phyloP scores from a whole-genome alignment of 2,329 filamentous ascomycete species.

The Fusarium sp. region DNA sequence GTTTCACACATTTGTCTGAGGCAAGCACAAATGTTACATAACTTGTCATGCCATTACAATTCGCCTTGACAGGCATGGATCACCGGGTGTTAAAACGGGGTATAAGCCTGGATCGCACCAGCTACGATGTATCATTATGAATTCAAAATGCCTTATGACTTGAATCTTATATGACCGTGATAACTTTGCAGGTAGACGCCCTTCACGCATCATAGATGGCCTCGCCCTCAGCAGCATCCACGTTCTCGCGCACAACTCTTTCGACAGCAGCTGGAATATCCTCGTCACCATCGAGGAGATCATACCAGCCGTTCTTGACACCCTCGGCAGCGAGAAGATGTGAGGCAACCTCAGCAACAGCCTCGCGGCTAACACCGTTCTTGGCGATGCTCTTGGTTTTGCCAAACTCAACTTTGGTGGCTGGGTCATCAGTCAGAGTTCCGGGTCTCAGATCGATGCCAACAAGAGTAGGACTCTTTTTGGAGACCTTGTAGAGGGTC shows the following conservation, averaged over 20 bases:
- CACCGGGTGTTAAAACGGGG: background rate
- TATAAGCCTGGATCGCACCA: background rate
- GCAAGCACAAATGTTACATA: background rate
- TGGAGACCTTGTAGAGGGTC: conserved; percentile 58
- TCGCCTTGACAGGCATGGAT: background rate
- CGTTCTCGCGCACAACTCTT: conserved; percentile 56
- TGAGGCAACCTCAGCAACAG: conserved; percentile 67
- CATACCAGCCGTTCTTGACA: conserved; percentile 61
- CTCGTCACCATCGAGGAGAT: conserved; percentile 63
- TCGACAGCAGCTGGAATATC: conserved; percentile 57
- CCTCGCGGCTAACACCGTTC: conserved; percentile 59
- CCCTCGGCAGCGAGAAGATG: conserved; percentile 60
- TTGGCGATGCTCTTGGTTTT: conserved; percentile 48
- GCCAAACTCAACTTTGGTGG: conserved; percentile 57
- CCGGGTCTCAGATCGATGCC: conserved; percentile 64
- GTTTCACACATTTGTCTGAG: background rate
- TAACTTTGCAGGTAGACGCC: too few species aligned
- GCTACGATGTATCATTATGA: background rate
- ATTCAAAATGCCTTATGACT: background rate
- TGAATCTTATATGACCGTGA: background rate
- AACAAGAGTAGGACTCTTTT: conserved; percentile 52
- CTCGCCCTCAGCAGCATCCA: conserved; percentile 64
- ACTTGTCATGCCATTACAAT: background rate
- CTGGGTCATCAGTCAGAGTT: conserved; percentile 57
- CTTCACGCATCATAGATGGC: conserved; percentile 42